Evolutionary conservation across 768 basidiomycete species (phyloP).

Genomic region (Podaxis sp.): DNA sequence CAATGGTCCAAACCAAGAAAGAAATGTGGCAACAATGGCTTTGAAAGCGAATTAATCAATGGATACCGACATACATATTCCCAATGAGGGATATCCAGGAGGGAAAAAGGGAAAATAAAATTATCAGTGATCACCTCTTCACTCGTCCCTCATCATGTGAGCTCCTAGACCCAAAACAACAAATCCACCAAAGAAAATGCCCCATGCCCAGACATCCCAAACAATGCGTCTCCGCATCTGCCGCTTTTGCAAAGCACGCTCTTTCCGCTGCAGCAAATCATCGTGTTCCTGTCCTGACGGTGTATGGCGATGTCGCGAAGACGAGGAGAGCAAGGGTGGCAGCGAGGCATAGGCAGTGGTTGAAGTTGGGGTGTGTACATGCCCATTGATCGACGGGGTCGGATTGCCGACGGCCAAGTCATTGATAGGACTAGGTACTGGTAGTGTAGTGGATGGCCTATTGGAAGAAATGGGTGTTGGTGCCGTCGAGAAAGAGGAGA

Average conservation of each 20-base stretch:
- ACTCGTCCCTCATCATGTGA: background rate
- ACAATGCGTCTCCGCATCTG: conserved; percentile 67
- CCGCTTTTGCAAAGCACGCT: conserved; percentile 72
- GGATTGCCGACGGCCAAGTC: conserved; percentile 21
- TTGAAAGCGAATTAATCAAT: background rate
- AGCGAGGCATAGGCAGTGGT: background rate
- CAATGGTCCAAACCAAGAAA: background rate
- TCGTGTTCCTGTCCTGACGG: conserved; percentile 35
- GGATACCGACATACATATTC: background rate
- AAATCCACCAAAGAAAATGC: conserved; percentile 8
- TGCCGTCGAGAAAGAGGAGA: conserved; percentile 7
- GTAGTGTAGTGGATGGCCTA: background rate
- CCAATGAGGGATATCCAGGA: background rate
- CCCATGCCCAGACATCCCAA: conserved; percentile 84
- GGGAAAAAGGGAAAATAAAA: background rate
- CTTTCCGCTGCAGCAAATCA: conserved; percentile 82
- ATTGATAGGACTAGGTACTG: conserved; percentile 5
- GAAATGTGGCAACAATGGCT: background rate
- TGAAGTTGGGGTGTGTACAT: background rate
- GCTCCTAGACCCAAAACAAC: background rate
- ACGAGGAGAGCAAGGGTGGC: background rate
- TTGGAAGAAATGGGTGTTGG: background rate
- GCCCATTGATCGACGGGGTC: conserved; percentile 10
- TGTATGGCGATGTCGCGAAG: conserved; percentile 16
- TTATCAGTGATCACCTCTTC: background rate